These are phyloP conservation scores for Arthroderma uncinatum DNA, from an alignment of 2,329 filamentous ascomycete species.

Conservation along the genomic window DNA sequence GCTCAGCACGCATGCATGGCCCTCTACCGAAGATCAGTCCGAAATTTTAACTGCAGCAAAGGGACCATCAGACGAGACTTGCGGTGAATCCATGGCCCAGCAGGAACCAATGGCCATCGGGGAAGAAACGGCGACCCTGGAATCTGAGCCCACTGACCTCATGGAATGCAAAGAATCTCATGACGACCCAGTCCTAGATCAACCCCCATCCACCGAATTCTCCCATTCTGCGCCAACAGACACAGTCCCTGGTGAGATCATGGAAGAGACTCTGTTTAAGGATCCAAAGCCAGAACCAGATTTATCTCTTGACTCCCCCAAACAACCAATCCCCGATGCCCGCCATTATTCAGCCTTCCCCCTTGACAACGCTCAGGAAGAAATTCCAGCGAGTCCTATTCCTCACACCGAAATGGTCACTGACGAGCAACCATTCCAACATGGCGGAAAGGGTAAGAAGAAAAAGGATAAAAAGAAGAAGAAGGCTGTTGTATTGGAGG, in stretches of 20 bases:
- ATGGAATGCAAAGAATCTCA: background rate
- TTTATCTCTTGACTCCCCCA: background rate
- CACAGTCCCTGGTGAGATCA: background rate
- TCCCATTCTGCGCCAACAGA: background rate
- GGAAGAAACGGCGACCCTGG: background rate
- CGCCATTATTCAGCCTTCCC: background rate
- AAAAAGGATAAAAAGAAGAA: conserved; percentile 6
- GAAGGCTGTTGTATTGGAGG: background rate
- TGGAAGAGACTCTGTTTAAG: background rate
- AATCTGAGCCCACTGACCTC: background rate
- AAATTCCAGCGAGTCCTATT: background rate
- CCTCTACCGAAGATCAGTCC: background rate
- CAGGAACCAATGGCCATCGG: background rate
- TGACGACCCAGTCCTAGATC: background rate
- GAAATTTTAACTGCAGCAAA: background rate
- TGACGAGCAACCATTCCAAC: background rate
- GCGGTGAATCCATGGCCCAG: background rate
- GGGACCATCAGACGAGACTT: background rate
- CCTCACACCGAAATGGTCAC: background rate
- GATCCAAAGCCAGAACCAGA: background rate
- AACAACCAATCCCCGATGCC: background rate
- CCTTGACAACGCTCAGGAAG: background rate
- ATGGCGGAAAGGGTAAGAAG: background rate
- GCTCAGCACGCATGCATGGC: background rate
- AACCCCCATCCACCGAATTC: background rate